phyloP scores from a whole-genome alignment of 345 rosid genomes.

The Arabis alpina region DNA sequence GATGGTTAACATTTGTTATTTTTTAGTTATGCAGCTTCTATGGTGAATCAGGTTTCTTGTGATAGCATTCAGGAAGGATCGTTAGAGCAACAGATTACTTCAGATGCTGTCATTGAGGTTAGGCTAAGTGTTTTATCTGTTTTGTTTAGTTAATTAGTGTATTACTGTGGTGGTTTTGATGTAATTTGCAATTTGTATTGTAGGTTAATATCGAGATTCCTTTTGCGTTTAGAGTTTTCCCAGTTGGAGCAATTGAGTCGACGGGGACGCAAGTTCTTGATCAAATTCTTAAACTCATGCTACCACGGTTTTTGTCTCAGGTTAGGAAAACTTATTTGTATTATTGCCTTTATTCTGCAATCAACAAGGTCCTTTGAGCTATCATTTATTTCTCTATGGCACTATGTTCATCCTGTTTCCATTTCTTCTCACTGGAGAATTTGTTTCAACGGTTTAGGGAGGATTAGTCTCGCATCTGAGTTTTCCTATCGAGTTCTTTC shows the following conservation, averaged over 20 bases:
- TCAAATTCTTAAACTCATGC: slow-evolving; percentile 80
- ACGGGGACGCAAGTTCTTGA: slow-evolving; percentile 82
- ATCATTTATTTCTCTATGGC: neutral
- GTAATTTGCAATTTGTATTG: slow-evolving; percentile 3
- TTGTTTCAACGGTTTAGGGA: neutral
- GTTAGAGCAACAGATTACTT: slow-evolving; percentile 63
- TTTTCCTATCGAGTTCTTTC: neutral
- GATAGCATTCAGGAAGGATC: slow-evolving; percentile 48
- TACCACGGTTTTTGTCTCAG: slow-evolving; percentile 94
- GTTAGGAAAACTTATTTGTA: slow-evolving; percentile 39
- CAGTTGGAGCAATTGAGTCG: slow-evolving; percentile 71
- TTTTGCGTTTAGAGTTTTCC: slow-evolving; percentile 73
- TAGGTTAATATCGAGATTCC: slow-evolving; percentile 87
- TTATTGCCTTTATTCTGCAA: neutral
- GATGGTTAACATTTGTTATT: slow-evolving; percentile 34
- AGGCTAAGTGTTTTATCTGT: slow-evolving; percentile 12
- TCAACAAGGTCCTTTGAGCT: neutral
- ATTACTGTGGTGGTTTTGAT: slow-evolving; percentile 9
- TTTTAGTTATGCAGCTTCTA: slow-evolving; percentile 76
- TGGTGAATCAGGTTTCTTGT: slow-evolving; percentile 84
- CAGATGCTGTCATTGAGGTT: slow-evolving; percentile 95
- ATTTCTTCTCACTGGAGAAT: neutral
- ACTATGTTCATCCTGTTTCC: neutral
- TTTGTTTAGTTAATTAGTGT: neutral
- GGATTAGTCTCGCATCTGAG: neutral